Evolutionary conservation across 176 grass and related monocot genomes (phyloP), one percentile per base, ranked within the genome.

Genomic region (Echinochloa phyllopogon): DNA sequence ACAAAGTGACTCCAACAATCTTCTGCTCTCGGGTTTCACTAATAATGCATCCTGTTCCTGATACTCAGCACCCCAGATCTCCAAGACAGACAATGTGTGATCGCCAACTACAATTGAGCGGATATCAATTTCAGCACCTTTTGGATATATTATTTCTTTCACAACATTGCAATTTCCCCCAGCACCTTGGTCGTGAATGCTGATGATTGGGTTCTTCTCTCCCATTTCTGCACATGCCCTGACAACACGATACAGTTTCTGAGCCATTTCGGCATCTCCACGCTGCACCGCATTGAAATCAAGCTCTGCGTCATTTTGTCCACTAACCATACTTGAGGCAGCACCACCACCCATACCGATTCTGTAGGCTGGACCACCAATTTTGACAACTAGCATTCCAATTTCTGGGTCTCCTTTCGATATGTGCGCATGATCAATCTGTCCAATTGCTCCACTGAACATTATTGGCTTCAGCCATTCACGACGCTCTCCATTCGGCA

Each of bases 401-500:
- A 94, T 65, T 77, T 94, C 87, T 77, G 91, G 74, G 41, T 97
- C 94, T 56, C 65, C 78, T 43, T 97, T 97, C 3, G 76, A 71
- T 69, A 97, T 90, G 59, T 94, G 94, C 18, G 71, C 82, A 82
- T 94, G 94, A 51, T 97, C 91, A 69, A 97, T 94, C 47, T 94
- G 85, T 17, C 94, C 94, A 38, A 97, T 97, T 64, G 89, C 91
- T 72, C 67, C 94, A 90, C 94, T 97, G 75, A 97, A 97, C 94
- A 97, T 94, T 77, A 97, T 97, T 48, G 94, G 94, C 73, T 97
- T 97, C 65, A 97, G 55, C 94, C 94, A 97, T 83, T 94, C 94
- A 69, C 91, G 91, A 0, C 94, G 81, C 64, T 93, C 91, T 75
- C 91, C 91, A 40, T 82, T 89, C 61, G 78, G 89, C 40, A 92